These are phyloP conservation scores for Mortierella alpina DNA, from an alignment of 192 early-diverging fungal species.

Conservation along the genomic window DNA sequence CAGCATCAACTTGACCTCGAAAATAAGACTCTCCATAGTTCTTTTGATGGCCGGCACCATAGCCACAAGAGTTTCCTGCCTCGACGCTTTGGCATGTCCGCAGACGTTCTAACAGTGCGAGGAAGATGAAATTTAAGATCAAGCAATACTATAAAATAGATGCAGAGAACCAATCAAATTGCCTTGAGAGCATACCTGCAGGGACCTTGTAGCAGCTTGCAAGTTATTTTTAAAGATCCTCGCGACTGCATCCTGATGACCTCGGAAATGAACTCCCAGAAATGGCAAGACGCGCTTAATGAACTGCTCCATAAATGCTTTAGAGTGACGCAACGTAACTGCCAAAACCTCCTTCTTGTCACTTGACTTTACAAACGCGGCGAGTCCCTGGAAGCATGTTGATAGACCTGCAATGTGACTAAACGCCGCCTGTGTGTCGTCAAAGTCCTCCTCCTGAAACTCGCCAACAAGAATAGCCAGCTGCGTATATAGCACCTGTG, in stretches of 20 bases:
- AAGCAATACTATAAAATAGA: background rate
- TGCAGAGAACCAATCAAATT: background rate
- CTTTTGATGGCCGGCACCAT: constrained; percentile 77
- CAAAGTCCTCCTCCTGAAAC: constrained; percentile 28
- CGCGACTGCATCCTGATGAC: constrained; percentile 52
- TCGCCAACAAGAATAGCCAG: constrained; percentile 35
- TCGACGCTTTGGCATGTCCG: constrained; percentile 78
- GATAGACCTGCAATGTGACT: constrained; percentile 50
- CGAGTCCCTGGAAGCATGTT: constrained; percentile 57
- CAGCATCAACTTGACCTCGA: constrained; percentile 79
- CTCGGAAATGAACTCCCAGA: constrained; percentile 59
- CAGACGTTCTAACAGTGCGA: constrained; percentile 70
- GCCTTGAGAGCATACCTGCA: constrained; percentile 45
- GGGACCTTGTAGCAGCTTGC: constrained; percentile 58
- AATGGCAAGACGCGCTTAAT: constrained; percentile 62
- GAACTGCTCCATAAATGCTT: constrained; percentile 66
- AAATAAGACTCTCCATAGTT: constrained; percentile 78
- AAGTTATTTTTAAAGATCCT: constrained; percentile 62
- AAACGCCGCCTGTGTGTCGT: constrained; percentile 31
- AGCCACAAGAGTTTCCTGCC: constrained; percentile 68
- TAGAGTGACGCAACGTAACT: constrained; percentile 58
- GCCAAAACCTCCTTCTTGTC: constrained; percentile 58
- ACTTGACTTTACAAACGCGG: constrained; percentile 59
- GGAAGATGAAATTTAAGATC: background rate
- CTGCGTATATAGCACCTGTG: constrained; percentile 54